phyloP scores from a whole-genome alignment of 2,329 filamentous ascomycete genomes.

The Polychaeton citri region DNA sequence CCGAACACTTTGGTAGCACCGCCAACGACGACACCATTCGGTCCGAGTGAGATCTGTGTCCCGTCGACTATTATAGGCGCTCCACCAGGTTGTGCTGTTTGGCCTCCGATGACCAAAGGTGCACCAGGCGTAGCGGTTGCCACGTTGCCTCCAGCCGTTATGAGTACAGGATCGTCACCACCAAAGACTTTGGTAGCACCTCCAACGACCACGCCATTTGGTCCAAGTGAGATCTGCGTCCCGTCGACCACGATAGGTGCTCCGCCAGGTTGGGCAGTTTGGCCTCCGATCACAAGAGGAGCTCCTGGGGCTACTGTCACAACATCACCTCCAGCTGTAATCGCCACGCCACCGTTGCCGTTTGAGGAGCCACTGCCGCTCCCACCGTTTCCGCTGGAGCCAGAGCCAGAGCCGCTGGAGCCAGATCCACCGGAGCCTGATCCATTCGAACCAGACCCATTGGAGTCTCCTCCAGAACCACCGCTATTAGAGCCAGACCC shows the following conservation, averaged over 20 bases:
- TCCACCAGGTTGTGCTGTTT: constrained; percentile 21
- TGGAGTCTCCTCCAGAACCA: not conserved
- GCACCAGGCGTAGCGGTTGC: constrained; percentile 20
- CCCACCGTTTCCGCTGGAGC: constrained; percentile 2
- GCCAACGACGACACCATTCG: constrained; percentile 5
- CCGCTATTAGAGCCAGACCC: not conserved
- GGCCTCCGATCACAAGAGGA: constrained; percentile 14
- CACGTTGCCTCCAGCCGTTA: constrained; percentile 1
- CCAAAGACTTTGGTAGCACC: constrained; percentile 4
- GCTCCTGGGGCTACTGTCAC: constrained; percentile 10
- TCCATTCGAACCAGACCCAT: constrained; percentile 1
- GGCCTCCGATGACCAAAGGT: constrained; percentile 18
- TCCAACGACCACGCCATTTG: constrained; percentile 9
- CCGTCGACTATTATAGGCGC: constrained; percentile 18
- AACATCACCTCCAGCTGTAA: constrained; percentile 3
- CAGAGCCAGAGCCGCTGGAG: constrained; percentile 4
- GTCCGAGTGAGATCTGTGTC: constrained; percentile 17
- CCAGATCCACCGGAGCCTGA: constrained; percentile 1
- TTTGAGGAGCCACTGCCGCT: not conserved
- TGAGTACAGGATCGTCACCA: constrained; percentile 1
- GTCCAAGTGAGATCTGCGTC: constrained; percentile 7
- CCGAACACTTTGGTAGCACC: constrained; percentile 1
- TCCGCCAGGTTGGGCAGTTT: constrained; percentile 15
- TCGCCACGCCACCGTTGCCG: not conserved
- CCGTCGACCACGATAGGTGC: constrained; percentile 11